These are phyloP conservation scores for Paragyromitra xinjiangensis DNA, from an alignment of 495 filamentous ascomycete genomes.

Conservation along the genomic window DNA sequence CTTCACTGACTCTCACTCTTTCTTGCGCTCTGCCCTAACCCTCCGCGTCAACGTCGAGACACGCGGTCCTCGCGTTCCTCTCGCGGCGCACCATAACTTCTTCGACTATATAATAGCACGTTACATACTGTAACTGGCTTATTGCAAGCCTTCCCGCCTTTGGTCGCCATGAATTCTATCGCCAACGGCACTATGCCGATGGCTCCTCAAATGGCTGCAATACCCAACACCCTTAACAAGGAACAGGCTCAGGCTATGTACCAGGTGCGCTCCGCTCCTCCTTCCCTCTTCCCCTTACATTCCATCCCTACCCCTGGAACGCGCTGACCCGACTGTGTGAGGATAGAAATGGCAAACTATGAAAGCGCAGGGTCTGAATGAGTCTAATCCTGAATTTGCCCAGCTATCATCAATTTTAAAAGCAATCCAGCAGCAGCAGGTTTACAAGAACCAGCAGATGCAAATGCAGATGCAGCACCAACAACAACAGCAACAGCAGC, in stretches of 20 bases:
- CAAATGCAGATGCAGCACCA: constrained; percentile 54
- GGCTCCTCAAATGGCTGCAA: constrained; percentile 43
- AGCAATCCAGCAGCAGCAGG: constrained; percentile 51
- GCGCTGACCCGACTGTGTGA: constrained; percentile 31
- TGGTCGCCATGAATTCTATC: constrained; percentile 54
- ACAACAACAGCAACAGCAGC: constrained; percentile 41
- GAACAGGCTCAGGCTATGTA: constrained; percentile 54
- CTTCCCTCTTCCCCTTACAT: constrained; percentile 37
- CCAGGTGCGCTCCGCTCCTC: constrained; percentile 46
- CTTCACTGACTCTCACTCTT: constrained; percentile 39
- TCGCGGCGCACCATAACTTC: constrained; percentile 31
- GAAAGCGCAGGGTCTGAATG: constrained; percentile 55
- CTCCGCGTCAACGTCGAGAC: constrained; percentile 44
- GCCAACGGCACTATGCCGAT: constrained; percentile 54
- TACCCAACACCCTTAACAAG: constrained; percentile 52
- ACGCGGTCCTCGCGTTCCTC: constrained; percentile 48
- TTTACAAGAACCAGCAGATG: constrained; percentile 49
- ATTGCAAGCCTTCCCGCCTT: constrained; percentile 30
- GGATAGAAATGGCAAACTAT: constrained; percentile 56
- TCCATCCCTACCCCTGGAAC: constrained; percentile 34
- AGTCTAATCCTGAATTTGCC: constrained; percentile 57
- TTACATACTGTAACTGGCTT: constrained; percentile 37
- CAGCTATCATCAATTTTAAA: constrained; percentile 54
- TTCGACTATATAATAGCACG: constrained; percentile 27
- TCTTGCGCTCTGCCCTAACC: constrained; percentile 43